Conservation (phyloP, 352 stramenopile genomes). For the Phytophthora multivora region DNA sequence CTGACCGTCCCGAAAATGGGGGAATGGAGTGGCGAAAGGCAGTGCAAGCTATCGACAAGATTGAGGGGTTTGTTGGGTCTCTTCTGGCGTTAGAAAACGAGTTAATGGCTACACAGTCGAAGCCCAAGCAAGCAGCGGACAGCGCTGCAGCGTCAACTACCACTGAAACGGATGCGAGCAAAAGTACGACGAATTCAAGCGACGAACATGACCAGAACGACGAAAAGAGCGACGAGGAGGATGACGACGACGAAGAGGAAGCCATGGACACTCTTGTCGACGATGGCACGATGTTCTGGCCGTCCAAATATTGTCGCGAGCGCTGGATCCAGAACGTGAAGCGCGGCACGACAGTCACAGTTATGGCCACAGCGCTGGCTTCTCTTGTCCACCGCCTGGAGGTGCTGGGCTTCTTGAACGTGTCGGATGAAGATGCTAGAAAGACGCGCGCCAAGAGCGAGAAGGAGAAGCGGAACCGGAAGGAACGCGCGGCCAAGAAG, state of each 20-base stretch:
- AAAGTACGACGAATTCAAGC: slow-evolving; percentile 12
- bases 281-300: slow-evolving; percentile 73
- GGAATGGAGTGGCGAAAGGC: slow-evolving; percentile 53
- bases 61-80: slow-evolving; percentile 43
- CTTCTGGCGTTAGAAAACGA: slow-evolving; percentile 73
- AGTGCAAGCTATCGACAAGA: slow-evolving; percentile 40
- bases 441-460: slow-evolving; percentile 68
- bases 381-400: slow-evolving; percentile 77
- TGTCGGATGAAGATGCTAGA: slow-evolving; percentile 46
- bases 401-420: slow-evolving; percentile 63
- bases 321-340: slow-evolving; percentile 77
- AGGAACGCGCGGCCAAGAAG: slow-evolving; percentile 72
- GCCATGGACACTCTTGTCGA: slow-evolving; percentile 56
- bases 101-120: slow-evolving; percentile 57
- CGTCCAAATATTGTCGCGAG: slow-evolving; percentile 65
- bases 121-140: slow-evolving; percentile 26
- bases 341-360: slow-evolving; percentile 51
- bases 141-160: slow-evolving; percentile 2
- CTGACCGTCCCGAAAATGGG: slow-evolving; percentile 45
- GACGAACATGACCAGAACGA: slow-evolving; percentile 36
- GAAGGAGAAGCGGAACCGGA: slow-evolving; percentile 72
- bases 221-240: slow-evolving; percentile 74
- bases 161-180: slow-evolving; percentile 11
- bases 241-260: slow-evolving; percentile 81
- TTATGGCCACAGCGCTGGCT: slow-evolving; percentile 60